Conservation (phyloP, 352 stramenopile genomes). For the Phytopythium helicoides region DNA sequence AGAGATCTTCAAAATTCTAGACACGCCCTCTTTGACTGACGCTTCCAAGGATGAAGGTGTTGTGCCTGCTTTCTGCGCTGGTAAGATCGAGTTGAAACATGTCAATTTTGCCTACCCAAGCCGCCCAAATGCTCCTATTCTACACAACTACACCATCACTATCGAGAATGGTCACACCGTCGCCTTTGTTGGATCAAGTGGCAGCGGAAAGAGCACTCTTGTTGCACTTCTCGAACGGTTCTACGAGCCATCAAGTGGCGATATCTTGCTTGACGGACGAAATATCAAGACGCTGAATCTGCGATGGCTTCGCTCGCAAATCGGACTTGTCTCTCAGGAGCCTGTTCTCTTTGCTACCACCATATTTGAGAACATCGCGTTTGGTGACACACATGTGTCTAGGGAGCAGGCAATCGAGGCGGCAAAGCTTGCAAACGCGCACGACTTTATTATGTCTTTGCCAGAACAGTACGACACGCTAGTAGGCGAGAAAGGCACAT, state of each 20-base stretch:
- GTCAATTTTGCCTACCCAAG: slow-evolving; percentile 75
- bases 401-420: slow-evolving; percentile 67
- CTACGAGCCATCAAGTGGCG: slow-evolving; percentile 79
- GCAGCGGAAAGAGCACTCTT: slow-evolving; percentile 43
- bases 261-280: slow-evolving; percentile 76
- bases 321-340: slow-evolving; percentile 80
- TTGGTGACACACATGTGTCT: slow-evolving; percentile 52
- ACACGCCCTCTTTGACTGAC: slow-evolving; percentile 44
- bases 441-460: slow-evolving; percentile 62
- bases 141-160: slow-evolving; percentile 29
- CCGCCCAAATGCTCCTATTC: slow-evolving; percentile 31
- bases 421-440: slow-evolving; percentile 28
- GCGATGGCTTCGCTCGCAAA: slow-evolving; percentile 61
- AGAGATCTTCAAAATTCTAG: slow-evolving; percentile 49
- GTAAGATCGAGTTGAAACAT: slow-evolving; percentile 39
- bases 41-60: slow-evolving; percentile 22
- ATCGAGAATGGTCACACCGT: slow-evolving; percentile 33
- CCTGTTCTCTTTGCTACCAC: slow-evolving; percentile 89
- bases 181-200: slow-evolving; percentile 27
- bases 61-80: slow-evolving; percentile 20
- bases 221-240: slow-evolving; percentile 75
- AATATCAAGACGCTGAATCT: slow-evolving; percentile 81
- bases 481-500: slow-evolving; percentile 32
- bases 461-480: slow-evolving; percentile 22
- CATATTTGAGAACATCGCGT: slow-evolving; percentile 91